These are phyloP conservation scores for Crithidia expoeki DNA, from an alignment of 208 protist species.

Conservation along the genomic window DNA sequence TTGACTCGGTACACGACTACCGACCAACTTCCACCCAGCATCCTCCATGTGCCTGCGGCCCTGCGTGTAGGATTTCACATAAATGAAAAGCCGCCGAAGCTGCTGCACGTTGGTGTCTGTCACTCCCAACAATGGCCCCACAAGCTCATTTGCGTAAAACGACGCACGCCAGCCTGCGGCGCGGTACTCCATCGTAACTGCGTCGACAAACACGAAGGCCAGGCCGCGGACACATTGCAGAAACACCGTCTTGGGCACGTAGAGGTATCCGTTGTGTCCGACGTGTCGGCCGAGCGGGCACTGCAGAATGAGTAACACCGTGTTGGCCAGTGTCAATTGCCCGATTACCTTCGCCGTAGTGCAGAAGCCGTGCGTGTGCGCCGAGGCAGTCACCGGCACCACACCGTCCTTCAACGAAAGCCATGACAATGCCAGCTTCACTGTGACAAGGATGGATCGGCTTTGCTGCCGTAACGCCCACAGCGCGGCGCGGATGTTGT, in stretches of 20 bases:
- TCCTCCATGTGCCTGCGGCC: background rate
- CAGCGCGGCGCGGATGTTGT: constrained; percentile 71
- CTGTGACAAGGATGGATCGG: constrained; percentile 57
- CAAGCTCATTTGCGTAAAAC: constrained; percentile 20
- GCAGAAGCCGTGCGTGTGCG: constrained; percentile 53
- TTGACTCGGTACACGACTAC: background rate
- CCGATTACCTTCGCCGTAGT: constrained; percentile 83
- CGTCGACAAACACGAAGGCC: constrained; percentile 70
- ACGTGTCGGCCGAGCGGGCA: constrained; percentile 59
- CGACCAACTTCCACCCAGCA: background rate
- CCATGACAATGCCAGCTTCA: constrained; percentile 74
- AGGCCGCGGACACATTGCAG: constrained; percentile 40
- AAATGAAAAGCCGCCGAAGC: constrained; percentile 21
- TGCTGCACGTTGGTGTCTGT: background rate
- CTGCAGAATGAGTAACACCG: constrained; percentile 77
- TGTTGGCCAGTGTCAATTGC: constrained; percentile 57
- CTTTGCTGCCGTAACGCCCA: constrained; percentile 76
- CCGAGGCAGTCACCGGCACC: constrained; percentile 36
- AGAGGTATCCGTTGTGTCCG: constrained; percentile 68
- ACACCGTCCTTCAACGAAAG: constrained; percentile 59
- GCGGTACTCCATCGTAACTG: constrained; percentile 27
- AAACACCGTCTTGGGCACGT: constrained; percentile 67
- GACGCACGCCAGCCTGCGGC: constrained; percentile 9
- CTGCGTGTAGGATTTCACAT: background rate
- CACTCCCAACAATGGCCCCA: constrained; percentile 16